Percentiles rank a stretch among this genome's conserved stretches.
Evolutionary conservation across 129 eudicot genomes (phyloP).

Genomic region (Helichrysum umbraculigerum): DNA sequence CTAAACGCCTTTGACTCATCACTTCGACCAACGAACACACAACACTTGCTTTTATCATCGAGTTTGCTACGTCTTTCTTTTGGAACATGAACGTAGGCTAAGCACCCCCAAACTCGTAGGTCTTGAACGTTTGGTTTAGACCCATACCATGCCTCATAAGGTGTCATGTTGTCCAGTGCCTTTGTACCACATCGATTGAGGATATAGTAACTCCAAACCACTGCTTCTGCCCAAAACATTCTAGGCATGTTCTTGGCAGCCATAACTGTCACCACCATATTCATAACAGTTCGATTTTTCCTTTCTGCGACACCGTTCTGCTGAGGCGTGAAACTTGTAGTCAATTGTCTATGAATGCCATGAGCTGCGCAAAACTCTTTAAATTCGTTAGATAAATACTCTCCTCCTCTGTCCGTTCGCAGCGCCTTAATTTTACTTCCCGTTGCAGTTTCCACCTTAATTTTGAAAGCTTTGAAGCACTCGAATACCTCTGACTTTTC

Average conservation of each 20-base stretch:
- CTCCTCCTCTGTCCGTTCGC: no score
- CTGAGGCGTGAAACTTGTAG: not conserved
- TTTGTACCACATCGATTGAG: no score
- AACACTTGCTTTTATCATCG: not conserved
- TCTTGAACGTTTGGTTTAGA: not conserved
- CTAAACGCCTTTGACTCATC: not conserved
- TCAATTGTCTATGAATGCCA: not conserved
- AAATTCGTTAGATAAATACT: no score
- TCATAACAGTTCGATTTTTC: no score
- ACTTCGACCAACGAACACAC: not conserved
- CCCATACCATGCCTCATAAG: no score
- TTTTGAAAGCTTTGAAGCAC: not conserved
- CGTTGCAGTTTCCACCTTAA: not conserved
- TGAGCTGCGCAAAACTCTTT: no score
- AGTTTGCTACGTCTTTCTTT: not conserved
- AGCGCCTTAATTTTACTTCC: not conserved
- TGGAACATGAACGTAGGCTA: not conserved
- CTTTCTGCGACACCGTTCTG: not conserved
- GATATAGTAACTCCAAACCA: no score
- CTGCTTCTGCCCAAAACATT: no score
- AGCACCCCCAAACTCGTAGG: not conserved
- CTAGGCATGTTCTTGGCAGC: no score
- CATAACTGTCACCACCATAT: no score
- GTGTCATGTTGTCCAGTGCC: no score
- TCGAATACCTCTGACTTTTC: conserved; percentile 7